Percentiles rank a stretch among this genome's conserved stretches.
Evolutionary conservation across 345 rosid species (phyloP).

Genomic region (Citropsis articulata): DNA sequence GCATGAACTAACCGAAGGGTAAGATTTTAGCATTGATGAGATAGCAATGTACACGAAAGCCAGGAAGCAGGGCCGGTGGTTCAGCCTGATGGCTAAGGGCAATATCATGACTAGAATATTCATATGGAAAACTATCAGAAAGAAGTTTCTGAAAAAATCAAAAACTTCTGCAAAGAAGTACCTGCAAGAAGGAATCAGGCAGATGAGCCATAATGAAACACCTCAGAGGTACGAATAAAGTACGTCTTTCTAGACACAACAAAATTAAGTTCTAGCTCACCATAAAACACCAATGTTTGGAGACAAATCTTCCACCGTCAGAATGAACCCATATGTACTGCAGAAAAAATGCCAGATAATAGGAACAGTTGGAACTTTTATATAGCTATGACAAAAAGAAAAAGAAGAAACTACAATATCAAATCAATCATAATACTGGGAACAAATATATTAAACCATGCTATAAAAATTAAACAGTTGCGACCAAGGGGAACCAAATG

Average conservation of each 20-base stretch:
- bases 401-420: neutral
- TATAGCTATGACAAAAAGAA: neutral
- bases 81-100: slow-evolving; percentile 83
- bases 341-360: slow-evolving; percentile 22
- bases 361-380: slow-evolving; percentile 5
- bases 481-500: no score
- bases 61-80: slow-evolving; percentile 86
- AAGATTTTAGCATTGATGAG: slow-evolving; percentile 86
- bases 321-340: slow-evolving; percentile 95
- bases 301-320: slow-evolving; percentile 86
- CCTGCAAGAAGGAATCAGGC: slow-evolving; percentile 44
- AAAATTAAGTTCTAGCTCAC: slow-evolving; percentile 39
- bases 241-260: neutral
- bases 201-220: slow-evolving; percentile 5
- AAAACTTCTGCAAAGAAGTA: slow-evolving; percentile 98
- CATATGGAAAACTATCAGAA: slow-evolving; percentile 81
- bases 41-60: slow-evolving; percentile 80
- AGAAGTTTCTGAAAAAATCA: slow-evolving; percentile 83
- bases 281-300: slow-evolving; percentile 92
- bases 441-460: neutral
- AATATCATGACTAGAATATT: slow-evolving; percentile 79
- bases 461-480: neutral
- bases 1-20: slow-evolving; percentile 73
- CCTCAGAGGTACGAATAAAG: neutral
- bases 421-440: neutral